These are phyloP conservation scores for Kazachstania viticola DNA, from an alignment of 805 yeast genomes.

Conservation along the genomic window DNA sequence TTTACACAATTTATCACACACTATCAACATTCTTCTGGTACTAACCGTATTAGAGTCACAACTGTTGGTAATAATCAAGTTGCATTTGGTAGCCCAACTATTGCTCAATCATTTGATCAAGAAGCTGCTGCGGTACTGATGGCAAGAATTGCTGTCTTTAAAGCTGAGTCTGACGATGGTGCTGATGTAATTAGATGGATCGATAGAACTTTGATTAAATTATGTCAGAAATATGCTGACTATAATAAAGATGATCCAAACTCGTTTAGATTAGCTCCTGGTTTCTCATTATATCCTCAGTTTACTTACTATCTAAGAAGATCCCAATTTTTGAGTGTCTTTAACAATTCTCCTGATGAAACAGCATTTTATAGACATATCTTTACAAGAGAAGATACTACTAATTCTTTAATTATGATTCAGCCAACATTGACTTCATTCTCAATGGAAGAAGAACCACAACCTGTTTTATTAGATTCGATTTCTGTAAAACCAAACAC, in stretches of 20 bases:
- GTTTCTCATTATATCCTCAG: slow-evolving; percentile 85
- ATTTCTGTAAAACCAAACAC: slow-evolving; percentile 83
- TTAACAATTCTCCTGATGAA: slow-evolving; percentile 97
- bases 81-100: slow-evolving; percentile 44
- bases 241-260: slow-evolving; percentile 76
- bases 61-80: slow-evolving; percentile 51
- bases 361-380: slow-evolving; percentile 94
- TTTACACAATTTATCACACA: slow-evolving; percentile 79
- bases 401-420: slow-evolving; percentile 89
- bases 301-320: slow-evolving; percentile 92
- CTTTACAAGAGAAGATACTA: slow-evolving; percentile 80
- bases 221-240: slow-evolving; percentile 90
- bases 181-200: slow-evolving; percentile 92
- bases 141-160: slow-evolving; percentile 83
- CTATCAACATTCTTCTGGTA: slow-evolving; percentile 92
- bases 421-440: slow-evolving; percentile 92
- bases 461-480: slow-evolving; percentile 85
- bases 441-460: slow-evolving; percentile 75
- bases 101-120: slow-evolving; percentile 77
- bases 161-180: slow-evolving; percentile 73
- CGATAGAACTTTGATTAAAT: slow-evolving; percentile 78
- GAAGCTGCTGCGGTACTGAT: slow-evolving; percentile 94
- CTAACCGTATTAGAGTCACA: slow-evolving; percentile 80
- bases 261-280: slow-evolving; percentile 73
- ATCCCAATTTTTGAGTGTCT: slow-evolving; percentile 89